Evolutionary conservation across 1,284 basidiomycete genomes (phyloP).

Genomic region (Trametes versicolor): DNA sequence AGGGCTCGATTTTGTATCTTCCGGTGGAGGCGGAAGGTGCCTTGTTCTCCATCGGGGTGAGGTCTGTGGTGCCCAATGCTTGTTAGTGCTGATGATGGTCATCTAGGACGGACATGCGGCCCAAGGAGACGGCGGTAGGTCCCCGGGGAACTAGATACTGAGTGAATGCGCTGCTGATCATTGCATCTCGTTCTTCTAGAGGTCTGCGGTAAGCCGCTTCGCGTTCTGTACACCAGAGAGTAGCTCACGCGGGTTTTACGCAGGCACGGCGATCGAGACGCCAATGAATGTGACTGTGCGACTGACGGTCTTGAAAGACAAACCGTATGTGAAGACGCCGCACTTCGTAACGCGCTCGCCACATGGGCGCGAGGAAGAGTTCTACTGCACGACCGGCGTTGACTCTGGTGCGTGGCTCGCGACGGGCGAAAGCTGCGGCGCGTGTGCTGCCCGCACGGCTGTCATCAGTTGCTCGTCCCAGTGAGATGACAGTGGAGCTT

Average conservation of each 20-base stretch:
- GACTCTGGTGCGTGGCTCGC: slow-evolving; percentile 48
- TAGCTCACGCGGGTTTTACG: background rate
- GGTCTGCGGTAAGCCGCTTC: background rate
- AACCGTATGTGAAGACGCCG: slow-evolving; percentile 64
- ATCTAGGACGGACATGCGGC: slow-evolving; percentile 72
- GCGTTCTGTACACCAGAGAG: background rate
- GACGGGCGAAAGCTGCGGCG: background rate
- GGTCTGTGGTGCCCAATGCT: slow-evolving; percentile 40
- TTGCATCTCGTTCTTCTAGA: slow-evolving; percentile 38
- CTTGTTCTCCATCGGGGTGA: slow-evolving; percentile 66
- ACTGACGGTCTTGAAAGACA: slow-evolving; percentile 64
- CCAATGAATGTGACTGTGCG: slow-evolving; percentile 65
- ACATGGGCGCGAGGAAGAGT: slow-evolving; percentile 48
- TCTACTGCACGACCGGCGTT: slow-evolving; percentile 68
- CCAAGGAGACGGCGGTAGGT: slow-evolving; percentile 70
- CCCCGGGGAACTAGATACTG: background rate
- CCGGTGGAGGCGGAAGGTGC: slow-evolving; percentile 70
- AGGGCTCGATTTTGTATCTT: slow-evolving; percentile 62
- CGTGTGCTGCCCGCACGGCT: no score
- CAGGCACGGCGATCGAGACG: slow-evolving; percentile 71
- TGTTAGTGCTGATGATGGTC: background rate
- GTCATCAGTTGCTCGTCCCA: no score
- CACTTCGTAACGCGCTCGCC: slow-evolving; percentile 54
- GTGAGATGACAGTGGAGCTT: no score
- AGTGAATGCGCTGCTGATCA: slow-evolving; percentile 31